Conservation (phyloP, 768 basidiomycete genomes). For the Auricularia heimuer region DNA sequence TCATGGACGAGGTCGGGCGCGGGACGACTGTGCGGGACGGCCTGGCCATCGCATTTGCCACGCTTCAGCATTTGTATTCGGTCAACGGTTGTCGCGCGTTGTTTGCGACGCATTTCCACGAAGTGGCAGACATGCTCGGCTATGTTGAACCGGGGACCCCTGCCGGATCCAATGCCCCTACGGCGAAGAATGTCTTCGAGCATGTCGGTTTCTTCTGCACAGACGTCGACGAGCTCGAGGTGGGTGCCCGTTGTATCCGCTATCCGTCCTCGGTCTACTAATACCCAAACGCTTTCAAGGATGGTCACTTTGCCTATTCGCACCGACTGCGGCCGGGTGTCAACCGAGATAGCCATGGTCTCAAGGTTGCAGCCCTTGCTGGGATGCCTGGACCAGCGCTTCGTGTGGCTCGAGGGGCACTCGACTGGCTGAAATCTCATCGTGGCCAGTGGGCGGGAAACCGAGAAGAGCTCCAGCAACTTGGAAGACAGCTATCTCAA, state of each 20-base stretch:
- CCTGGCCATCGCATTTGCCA: slow-evolving; percentile 86
- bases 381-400: slow-evolving; percentile 65
- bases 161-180: slow-evolving; percentile 16
- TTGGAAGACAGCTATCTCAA: background rate
- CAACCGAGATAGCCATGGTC: slow-evolving; percentile 82
- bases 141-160: slow-evolving; percentile 37
- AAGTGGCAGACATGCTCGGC: slow-evolving; percentile 77
- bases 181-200: slow-evolving; percentile 27
- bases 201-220: slow-evolving; percentile 83
- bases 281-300: slow-evolving; percentile 30
- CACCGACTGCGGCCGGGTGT: slow-evolving; percentile 75
- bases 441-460: slow-evolving; percentile 9
- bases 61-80: slow-evolving; percentile 68
- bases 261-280: background rate
- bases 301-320: slow-evolving; percentile 72
- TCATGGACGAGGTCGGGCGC: slow-evolving; percentile 99
- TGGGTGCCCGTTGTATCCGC: slow-evolving; percentile 22
- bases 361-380: slow-evolving; percentile 82
- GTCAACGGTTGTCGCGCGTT: slow-evolving; percentile 72
- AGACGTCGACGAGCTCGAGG: slow-evolving; percentile 69
- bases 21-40: slow-evolving; percentile 92
- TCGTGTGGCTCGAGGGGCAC: slow-evolving; percentile 45
- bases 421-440: slow-evolving; percentile 28
- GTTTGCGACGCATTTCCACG: slow-evolving; percentile 99
- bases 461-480: slow-evolving; percentile 6